Evolutionary conservation across 805 yeast species (phyloP).

Genomic region (Yamadazyma phyllophila): DNA sequence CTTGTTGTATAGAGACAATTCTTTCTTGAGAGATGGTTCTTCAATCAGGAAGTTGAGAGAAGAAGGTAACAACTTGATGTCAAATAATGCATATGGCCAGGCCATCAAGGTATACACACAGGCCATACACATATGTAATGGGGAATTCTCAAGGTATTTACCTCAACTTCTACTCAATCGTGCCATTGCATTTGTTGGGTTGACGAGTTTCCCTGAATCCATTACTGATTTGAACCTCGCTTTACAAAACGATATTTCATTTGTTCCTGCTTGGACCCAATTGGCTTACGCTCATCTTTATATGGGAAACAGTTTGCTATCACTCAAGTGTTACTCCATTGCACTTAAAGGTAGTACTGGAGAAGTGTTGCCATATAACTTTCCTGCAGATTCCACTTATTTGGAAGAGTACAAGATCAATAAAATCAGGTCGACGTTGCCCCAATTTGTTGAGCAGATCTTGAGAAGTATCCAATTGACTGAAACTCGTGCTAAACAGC

Average conservation of each 20-base stretch:
- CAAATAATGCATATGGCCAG: constrained; percentile 34
- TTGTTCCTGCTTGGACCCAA: constrained; percentile 44
- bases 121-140: constrained; percentile 27
- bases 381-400: constrained; percentile 12
- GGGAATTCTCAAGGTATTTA: constrained; percentile 13
- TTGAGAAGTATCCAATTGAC: constrained; percentile 32
- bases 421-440: constrained; percentile 26
- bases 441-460: constrained; percentile 38
- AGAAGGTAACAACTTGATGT: constrained; percentile 40
- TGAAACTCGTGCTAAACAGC: constrained; percentile 39
- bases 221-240: constrained; percentile 35
- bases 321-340: constrained; percentile 31
- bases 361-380: constrained; percentile 25
- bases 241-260: constrained; percentile 27
- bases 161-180: constrained; percentile 38
- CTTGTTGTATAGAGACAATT: neutral
- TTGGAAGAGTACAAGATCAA: constrained; percentile 20
- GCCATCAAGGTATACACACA: constrained; percentile 39
- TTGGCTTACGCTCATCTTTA: constrained; percentile 42
- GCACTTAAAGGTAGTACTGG: constrained; percentile 32
- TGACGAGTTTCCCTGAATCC: constrained; percentile 41
- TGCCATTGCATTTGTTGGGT: constrained; percentile 41
- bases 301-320: constrained; percentile 34
- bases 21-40: neutral
- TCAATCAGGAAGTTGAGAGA: constrained; percentile 24